Evolutionary conservation across 176 grass and related monocot genomes (phyloP), one percentile per base, ranked within the genome.

Genomic region (Oryza longistaminata): DNA sequence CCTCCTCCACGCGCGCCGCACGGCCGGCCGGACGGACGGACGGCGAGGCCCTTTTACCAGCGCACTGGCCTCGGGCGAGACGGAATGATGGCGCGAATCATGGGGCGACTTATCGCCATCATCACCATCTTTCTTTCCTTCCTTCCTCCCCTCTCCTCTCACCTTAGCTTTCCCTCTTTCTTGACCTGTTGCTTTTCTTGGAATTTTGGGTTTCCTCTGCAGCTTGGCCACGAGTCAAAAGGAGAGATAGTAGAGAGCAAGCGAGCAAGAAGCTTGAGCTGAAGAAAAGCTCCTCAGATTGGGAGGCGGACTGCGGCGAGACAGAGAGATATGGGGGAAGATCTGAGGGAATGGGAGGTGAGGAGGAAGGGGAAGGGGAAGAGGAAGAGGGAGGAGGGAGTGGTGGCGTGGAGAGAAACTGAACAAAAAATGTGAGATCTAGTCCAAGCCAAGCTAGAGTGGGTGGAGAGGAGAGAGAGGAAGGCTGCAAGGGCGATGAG

Each of bases 11-110:
- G 24, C 74, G 73, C 8, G 19, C 37, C 37, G 31, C 62, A 82
- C 53, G 80, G 78, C 53, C 64, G 81, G 74, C 53, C 74, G 77
- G 3, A 22, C 35, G 48, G 60, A 85, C 53, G 75, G 78, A 69
- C 64, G 81, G 78, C 69, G 58, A 88, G 78, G 66, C 27, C 65
- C 53, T 85, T 70, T 75, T 75, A 90, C 7, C 52, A 66, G 68
- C 48, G 70, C 71, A 67, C 55, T 29, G 50, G 60, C 13, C 17
- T 67, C 9, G 79, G 82, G 34, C 70, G 62, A 31, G 91, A 83
- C 39, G 80, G 73, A 58, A 93, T 87, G 91, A 88, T 78, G 85
- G 26, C 60, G 74, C 26, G 85, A 79, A 94, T 89, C 74, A 91
- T 92, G 80, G 85, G 90, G 87, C 35, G 87, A 87, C 84, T 87